Evolutionary conservation across 2,329 filamentous ascomycete species (phyloP), one percentile per base, ranked within the genome.

Genomic region (Xylogone sp.): DNA sequence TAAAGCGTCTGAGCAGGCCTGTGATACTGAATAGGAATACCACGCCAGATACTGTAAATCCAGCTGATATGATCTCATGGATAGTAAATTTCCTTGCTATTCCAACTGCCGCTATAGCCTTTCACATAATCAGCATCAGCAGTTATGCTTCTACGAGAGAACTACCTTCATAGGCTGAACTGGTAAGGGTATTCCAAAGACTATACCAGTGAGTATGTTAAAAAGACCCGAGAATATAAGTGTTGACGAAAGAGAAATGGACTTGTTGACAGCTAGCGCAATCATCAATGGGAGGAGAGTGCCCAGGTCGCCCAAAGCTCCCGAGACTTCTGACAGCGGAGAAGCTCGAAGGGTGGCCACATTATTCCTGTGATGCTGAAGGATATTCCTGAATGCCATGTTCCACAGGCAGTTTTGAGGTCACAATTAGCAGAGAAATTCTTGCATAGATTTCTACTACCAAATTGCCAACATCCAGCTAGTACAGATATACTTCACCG

Each of bases 281-380:
- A 96, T 90, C 76, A 94, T 88, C 50, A 97, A 82, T 45, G 92
- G 93, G 10, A 96, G 81, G 24, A 96, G 81, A 2, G 93, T 97
- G 56, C 93, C 93, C 42, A 97, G 78, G 66, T 97, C 93, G 56
- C 93, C 93, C 2, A 90, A 78, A 0, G 92, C 88, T 48, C 93
- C 93, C 1, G 93, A 96, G 49, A 97, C 82, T 72, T 97, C 93
- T 46, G 87, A 70, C 16, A 87, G 71, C 56, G 84, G 81, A 46
- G 79, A 75, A 20, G 64, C 66, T 54, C 71, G 75, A 53, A 87
- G 70, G 12, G 78, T 83, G 21, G 71, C 65, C 55, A 81, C 64
- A 71, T 87, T 87, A 61, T 84, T 65, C 31, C 45, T 46, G 48
- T 65, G 58, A 18, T 62, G 49, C 10, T 53, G 60, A 22, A 59